Percentiles rank a stretch among this genome's conserved stretches.
These are phyloP conservation scores for Trichoderma asperelloides DNA, from an alignment of 495 filamentous ascomycete genomes.

Conservation along the genomic window DNA sequence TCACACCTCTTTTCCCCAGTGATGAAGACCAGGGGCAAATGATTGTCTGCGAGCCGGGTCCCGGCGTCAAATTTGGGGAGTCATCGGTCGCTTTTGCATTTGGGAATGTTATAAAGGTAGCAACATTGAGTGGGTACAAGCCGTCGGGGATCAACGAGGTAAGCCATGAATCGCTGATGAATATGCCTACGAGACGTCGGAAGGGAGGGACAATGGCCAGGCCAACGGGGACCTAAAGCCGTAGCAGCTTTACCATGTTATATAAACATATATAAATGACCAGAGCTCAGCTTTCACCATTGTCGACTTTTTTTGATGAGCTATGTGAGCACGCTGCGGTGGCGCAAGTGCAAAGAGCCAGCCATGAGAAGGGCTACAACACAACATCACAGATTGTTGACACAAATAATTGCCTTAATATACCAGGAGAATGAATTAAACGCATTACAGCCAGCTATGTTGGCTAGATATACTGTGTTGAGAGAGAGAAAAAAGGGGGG, in stretches of 20 bases:
- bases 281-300: too few species aligned
- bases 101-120: slow-evolving; percentile 58
- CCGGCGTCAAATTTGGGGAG: slow-evolving; percentile 47
- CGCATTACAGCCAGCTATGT: too few species aligned
- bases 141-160: neutral
- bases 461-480: too few species aligned
- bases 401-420: too few species aligned
- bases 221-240: neutral
- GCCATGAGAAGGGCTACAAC: too few species aligned
- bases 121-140: slow-evolving; percentile 38
- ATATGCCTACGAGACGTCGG: slow-evolving; percentile 2
- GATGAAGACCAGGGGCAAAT: slow-evolving; percentile 33
- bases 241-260: neutral
- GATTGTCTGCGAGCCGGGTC: slow-evolving; percentile 50
- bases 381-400: too few species aligned
- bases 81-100: slow-evolving; percentile 54
- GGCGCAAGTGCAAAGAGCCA: too few species aligned
- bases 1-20: slow-evolving; percentile 23
- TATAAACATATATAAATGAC: too few species aligned
- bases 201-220: neutral
- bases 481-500: neutral
- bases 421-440: too few species aligned
- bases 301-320: too few species aligned
- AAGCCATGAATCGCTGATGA: neutral
- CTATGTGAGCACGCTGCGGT: too few species aligned